These are phyloP conservation scores for Camellia oleifera DNA, from an alignment of 179 eudicot genomes.

Conservation along the genomic window DNA sequence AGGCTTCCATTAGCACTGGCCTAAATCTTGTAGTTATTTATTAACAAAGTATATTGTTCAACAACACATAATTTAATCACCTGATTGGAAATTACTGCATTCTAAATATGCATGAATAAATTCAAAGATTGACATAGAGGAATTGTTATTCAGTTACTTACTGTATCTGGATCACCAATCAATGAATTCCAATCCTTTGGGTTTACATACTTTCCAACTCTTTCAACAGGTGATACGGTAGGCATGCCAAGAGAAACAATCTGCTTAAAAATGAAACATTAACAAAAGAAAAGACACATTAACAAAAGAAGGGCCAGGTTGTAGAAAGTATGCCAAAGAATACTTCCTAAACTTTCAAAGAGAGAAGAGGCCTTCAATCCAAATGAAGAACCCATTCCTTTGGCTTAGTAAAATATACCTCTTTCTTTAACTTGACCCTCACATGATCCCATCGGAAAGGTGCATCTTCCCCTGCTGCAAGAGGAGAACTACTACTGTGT, in stretches of 20 bases:
- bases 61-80: background rate
- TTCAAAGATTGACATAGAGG: background rate
- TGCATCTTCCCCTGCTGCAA: slow-evolving; percentile 98
- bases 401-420: slow-evolving; percentile 41
- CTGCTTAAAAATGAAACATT: slow-evolving; percentile 35
- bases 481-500: slow-evolving; percentile 85
- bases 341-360: background rate
- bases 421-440: slow-evolving; percentile 92
- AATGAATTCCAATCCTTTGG: slow-evolving; percentile 85
- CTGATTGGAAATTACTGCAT: background rate
- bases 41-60: background rate
- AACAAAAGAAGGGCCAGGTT: slow-evolving; percentile 1
- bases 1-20: background rate
- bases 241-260: slow-evolving; percentile 98
- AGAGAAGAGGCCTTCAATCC: slow-evolving; percentile 2
- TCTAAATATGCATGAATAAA: background rate
- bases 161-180: slow-evolving; percentile 85
- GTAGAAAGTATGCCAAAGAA: background rate
- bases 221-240: slow-evolving; percentile 76
- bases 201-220: slow-evolving; percentile 81
- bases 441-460: slow-evolving; percentile 99
- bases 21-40: background rate
- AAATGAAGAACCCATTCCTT: background rate
- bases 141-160: slow-evolving; percentile 30
- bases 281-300: slow-evolving; percentile 2